Conservation (phyloP, 2,329 filamentous ascomycete species). For the Cucurbitaria berberidis region DNA sequence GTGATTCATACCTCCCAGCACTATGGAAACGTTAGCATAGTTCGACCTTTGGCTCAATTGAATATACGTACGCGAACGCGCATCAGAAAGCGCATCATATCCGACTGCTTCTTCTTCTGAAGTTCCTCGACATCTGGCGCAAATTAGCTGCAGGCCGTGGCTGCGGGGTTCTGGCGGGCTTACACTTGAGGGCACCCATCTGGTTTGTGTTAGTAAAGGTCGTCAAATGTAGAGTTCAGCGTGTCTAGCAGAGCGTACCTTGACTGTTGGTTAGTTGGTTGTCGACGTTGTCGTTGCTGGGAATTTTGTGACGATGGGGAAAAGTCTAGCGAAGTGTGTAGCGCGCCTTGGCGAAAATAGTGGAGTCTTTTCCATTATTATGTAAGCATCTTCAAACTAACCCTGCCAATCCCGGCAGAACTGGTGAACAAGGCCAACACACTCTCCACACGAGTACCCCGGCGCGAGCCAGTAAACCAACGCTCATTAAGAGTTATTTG, state of each 20-base stretch:
- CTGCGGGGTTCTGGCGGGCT: conserved; percentile 12
- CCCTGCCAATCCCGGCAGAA: too few relatives aligned
- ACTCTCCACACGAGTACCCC: too few relatives aligned
- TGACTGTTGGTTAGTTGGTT: conserved; percentile 46
- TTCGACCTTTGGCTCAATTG: conserved; percentile 9
- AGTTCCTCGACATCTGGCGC: conserved; percentile 85
- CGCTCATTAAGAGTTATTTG: too few relatives aligned
- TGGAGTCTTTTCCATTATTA: too few relatives aligned
- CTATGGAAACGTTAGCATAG: conserved; percentile 42
- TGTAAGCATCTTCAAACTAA: too few relatives aligned
- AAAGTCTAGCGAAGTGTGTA: conserved; percentile 10
- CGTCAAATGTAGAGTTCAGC: conserved; percentile 1
- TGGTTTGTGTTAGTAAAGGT: conserved; percentile 48
- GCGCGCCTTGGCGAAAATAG: neutral
- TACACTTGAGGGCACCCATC: conserved; percentile 98
- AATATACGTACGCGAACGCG: conserved; percentile 63
- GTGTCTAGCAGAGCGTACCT: conserved; percentile 30
- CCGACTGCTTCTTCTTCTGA: conserved; percentile 99
- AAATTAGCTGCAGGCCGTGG: conserved; percentile 49
- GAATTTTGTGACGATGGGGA: conserved; percentile 26
- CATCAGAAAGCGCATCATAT: conserved; percentile 99
- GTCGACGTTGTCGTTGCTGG: conserved; percentile 37
- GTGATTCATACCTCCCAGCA: conserved; percentile 89
- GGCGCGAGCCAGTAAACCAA: too few relatives aligned
- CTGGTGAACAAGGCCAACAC: too few relatives aligned